Evolutionary conservation across 495 filamentous ascomycete genomes (phyloP).

Genomic region (Beverwykella pulmonaria): DNA sequence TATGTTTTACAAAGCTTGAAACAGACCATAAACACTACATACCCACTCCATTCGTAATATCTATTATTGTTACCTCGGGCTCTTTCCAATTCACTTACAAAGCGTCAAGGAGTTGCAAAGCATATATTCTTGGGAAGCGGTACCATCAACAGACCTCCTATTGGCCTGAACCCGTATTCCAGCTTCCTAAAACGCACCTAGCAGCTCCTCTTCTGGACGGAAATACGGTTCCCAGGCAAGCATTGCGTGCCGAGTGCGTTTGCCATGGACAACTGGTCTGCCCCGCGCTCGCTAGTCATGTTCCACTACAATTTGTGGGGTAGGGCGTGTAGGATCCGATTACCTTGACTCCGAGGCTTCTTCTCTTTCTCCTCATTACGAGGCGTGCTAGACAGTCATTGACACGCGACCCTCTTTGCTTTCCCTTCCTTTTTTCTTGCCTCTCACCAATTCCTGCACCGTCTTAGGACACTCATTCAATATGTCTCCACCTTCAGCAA

Average conservation of each 20-base stretch:
- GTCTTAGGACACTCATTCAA: not conserved
- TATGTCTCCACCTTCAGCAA: conserved; percentile 30
- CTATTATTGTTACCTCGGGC: too few relatives aligned
- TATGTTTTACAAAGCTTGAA: too few relatives aligned
- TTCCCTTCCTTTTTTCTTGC: not conserved
- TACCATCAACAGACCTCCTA: not conserved
- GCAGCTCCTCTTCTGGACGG: not conserved
- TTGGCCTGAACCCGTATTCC: not conserved
- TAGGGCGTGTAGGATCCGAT: not conserved
- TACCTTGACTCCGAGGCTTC: not conserved
- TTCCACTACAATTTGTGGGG: not conserved
- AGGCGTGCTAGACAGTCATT: too few relatives aligned
- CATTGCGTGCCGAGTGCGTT: not conserved
- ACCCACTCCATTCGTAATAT: too few relatives aligned
- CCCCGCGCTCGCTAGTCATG: not conserved
- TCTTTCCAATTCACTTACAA: too few relatives aligned
- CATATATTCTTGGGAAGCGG: too few relatives aligned
- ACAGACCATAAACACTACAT: too few relatives aligned
- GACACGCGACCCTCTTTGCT: not conserved
- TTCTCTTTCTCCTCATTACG: not conserved
- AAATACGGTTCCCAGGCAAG: not conserved
- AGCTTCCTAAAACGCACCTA: not conserved
- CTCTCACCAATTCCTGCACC: not conserved
- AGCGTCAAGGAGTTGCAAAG: too few relatives aligned
- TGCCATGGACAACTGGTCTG: not conserved